A percentile compares a stretch with the other conserved stretches of the same genome.
phyloP scores from a whole-genome alignment of 106 monocot species.

The Vanilla planifolia region DNA sequence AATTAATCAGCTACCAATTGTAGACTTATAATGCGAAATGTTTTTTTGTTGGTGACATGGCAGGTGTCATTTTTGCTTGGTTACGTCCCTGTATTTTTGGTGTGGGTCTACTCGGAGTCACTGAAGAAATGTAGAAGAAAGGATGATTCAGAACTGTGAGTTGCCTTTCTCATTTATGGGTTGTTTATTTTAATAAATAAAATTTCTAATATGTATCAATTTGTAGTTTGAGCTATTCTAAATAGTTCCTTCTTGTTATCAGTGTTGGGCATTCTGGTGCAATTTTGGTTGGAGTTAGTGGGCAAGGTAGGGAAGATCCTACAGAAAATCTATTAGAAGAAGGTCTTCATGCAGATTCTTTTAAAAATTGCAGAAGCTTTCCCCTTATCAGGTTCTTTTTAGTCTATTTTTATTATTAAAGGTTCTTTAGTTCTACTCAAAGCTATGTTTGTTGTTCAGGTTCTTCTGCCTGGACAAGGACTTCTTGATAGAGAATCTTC shows the following conservation, averaged over 20 bases:
- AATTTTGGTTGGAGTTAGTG: constrained; percentile 24
- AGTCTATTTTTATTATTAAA: not conserved
- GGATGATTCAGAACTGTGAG: constrained; percentile 25
- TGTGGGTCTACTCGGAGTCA: constrained; percentile 47
- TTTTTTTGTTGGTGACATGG: not conserved
- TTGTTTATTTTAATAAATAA: not conserved
- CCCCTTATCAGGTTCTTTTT: constrained; percentile 32
- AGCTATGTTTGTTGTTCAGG: constrained; percentile 23
- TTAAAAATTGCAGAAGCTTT: constrained; percentile 17
- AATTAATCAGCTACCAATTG: too few relatives aligned
- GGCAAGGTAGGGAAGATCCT: constrained; percentile 15
- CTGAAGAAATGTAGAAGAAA: constrained; percentile 30
- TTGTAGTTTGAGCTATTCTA: not conserved
- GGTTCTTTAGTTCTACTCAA: not conserved
- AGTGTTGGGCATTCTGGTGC: constrained; percentile 34
- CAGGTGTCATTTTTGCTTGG: constrained; percentile 51
- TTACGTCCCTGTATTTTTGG: constrained; percentile 30
- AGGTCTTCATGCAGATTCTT: constrained; percentile 17
- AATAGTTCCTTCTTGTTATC: not conserved
- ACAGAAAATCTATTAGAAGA: constrained; percentile 31
- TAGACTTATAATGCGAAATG: not conserved
- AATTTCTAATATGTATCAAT: not conserved
- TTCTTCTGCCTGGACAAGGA: constrained; percentile 50
- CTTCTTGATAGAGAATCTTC: constrained; percentile 52
- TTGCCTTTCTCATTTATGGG: not conserved